Conservation (phyloP, 1,139 yeast species). For the Candida mesenterica region DNA sequence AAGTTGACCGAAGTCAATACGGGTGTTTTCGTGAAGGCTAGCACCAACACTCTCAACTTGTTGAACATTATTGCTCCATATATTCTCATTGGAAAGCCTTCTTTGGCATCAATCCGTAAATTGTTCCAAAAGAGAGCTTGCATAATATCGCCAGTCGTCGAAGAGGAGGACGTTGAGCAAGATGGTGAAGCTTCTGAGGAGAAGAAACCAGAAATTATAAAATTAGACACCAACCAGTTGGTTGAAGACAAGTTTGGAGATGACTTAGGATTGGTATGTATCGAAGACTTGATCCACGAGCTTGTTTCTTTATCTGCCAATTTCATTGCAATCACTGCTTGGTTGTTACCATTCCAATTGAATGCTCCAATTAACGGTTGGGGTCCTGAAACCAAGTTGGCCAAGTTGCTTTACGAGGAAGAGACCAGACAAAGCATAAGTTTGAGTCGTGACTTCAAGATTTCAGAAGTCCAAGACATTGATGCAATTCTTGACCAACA, state of each 20-base stretch:
- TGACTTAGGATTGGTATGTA: slow-evolving; percentile 68
- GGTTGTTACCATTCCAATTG: slow-evolving; percentile 68
- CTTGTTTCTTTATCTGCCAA: slow-evolving; percentile 59
- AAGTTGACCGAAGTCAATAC: slow-evolving; percentile 59
- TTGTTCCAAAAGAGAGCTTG: slow-evolving; percentile 75
- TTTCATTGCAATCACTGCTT: slow-evolving; percentile 57
- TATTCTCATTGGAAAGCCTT: slow-evolving; percentile 70
- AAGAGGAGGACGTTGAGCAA: slow-evolving; percentile 32
- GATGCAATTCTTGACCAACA: slow-evolving; percentile 64
- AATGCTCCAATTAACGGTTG: slow-evolving; percentile 72
- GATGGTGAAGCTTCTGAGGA: slow-evolving; percentile 28
- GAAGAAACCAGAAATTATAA: slow-evolving; percentile 25
- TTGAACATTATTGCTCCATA: slow-evolving; percentile 69
- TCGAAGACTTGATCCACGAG: slow-evolving; percentile 77
- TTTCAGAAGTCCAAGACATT: slow-evolving; percentile 62
- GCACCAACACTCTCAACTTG: slow-evolving; percentile 54
- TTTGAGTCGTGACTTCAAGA: slow-evolving; percentile 62
- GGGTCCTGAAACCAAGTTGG: slow-evolving; percentile 59
- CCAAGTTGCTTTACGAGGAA: slow-evolving; percentile 44
- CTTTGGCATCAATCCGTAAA: slow-evolving; percentile 66
- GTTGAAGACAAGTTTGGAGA: slow-evolving; percentile 71
- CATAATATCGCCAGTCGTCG: slow-evolving; percentile 39
- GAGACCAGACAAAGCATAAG: slow-evolving; percentile 49
- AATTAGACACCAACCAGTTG: slow-evolving; percentile 67
- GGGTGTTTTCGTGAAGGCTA: slow-evolving; percentile 69